phyloP scores from a whole-genome alignment of 495 filamentous ascomycete genomes.

The Neurospora cerealis region DNA sequence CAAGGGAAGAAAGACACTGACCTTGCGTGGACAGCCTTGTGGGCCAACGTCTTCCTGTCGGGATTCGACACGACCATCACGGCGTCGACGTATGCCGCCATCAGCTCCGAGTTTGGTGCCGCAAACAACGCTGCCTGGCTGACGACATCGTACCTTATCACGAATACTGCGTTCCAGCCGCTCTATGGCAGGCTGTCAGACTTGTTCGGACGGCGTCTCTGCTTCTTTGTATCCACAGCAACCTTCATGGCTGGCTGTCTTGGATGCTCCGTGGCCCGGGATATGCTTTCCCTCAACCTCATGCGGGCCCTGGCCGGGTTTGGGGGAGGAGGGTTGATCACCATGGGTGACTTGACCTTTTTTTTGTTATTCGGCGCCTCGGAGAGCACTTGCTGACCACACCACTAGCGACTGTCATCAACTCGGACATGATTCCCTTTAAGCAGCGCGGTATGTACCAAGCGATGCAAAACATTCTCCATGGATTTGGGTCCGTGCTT shows the following conservation, averaged over 20 bases:
- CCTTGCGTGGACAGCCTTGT: constrained; percentile 36
- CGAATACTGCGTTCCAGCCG: constrained; percentile 56
- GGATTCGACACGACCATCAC: constrained; percentile 60
- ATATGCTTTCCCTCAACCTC: constrained; percentile 30
- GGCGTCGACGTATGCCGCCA: constrained; percentile 54
- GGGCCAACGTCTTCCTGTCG: constrained; percentile 55
- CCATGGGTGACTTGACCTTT: constrained; percentile 41
- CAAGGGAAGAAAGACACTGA: constrained; percentile 3
- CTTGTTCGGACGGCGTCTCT: constrained; percentile 43
- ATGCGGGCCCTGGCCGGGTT: constrained; percentile 44
- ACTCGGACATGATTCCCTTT: constrained; percentile 58
- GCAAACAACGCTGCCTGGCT: constrained; percentile 52
- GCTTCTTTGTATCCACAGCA: constrained; percentile 40
- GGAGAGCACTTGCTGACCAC: constrained; percentile 1
- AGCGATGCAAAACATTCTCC: constrained; percentile 50
- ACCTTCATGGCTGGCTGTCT: constrained; percentile 39
- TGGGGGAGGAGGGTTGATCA: constrained; percentile 51
- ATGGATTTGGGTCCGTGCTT: constrained; percentile 44
- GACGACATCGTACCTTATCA: constrained; percentile 64
- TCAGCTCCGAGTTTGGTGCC: constrained; percentile 45
- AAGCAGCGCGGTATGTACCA: constrained; percentile 54
- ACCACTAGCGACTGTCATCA: constrained; percentile 49
- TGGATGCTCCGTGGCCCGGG: constrained; percentile 34
- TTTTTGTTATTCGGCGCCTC: not conserved
- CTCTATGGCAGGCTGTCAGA: constrained; percentile 39